phyloP scores from a whole-genome alignment of 78 protist species.

The slime mould (Dictyostelium discoideum) region DNA sequence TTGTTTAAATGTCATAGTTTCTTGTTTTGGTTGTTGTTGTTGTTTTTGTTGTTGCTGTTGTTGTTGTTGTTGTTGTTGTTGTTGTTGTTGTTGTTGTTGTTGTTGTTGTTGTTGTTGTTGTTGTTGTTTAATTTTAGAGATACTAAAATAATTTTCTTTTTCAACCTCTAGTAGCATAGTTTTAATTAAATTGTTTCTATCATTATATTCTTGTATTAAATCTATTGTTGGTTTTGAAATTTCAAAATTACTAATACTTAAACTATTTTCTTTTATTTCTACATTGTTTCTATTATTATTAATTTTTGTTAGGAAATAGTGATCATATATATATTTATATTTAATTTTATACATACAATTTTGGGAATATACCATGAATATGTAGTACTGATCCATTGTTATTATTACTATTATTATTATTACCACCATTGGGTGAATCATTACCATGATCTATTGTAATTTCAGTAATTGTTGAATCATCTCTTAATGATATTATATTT shows the following conservation, averaged over 20 bases:
- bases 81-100: not conserved
- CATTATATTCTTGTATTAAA: slow-evolving; percentile 20
- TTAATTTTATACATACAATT: not conserved
- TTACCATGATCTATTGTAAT: not conserved
- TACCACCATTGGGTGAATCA: not conserved
- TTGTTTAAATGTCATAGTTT: not conserved
- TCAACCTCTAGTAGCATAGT: slow-evolving; percentile 11
- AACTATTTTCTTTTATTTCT: not conserved
- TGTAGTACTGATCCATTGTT: not conserved
- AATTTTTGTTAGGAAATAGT: not conserved
- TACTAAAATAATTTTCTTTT: not conserved
- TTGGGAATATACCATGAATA: slow-evolving; percentile 28
- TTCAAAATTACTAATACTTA: slow-evolving; percentile 3
- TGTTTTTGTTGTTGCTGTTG: not conserved
- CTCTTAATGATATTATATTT: slow-evolving; percentile 1
- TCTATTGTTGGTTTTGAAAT: slow-evolving; percentile 6
- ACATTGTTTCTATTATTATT: not conserved
- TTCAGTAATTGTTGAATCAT: slow-evolving; percentile 15
- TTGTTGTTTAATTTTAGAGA: not conserved
- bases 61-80: not conserved
- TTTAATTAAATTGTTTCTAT: slow-evolving; percentile 16
- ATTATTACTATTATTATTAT: not conserved
- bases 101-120: slow-evolving; percentile 13
- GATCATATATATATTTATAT: not conserved
- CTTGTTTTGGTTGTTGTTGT: not conserved